Percentiles rank a stretch among this genome's conserved stretches.
Conservation (phyloP, 2,329 filamentous ascomycete species). For the Verruconis gallopava region DNA sequence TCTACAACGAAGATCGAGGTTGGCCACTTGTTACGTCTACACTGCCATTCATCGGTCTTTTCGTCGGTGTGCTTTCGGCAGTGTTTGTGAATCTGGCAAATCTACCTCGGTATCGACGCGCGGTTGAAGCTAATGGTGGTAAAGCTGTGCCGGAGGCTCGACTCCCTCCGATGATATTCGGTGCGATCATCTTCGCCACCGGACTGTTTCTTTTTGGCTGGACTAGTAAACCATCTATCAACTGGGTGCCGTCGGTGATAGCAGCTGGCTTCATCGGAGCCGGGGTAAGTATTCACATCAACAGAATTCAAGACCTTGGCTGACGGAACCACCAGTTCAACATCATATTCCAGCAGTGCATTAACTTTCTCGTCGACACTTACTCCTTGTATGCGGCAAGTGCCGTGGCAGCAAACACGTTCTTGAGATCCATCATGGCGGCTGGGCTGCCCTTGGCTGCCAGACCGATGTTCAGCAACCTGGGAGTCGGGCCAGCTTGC, state of each 20-base stretch:
- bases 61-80: conserved; percentile 50
- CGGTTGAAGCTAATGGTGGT: conserved; percentile 39
- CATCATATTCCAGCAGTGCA: conserved; percentile 43
- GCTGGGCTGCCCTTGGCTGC: conserved; percentile 36
- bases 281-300: no score
- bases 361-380: conserved; percentile 70
- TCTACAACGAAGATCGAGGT: conserved; percentile 49
- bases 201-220: conserved; percentile 51
- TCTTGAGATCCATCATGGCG: conserved; percentile 34
- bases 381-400: conserved; percentile 32
- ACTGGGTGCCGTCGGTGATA: conserved; percentile 46
- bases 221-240: conserved; percentile 34
- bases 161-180: conserved; percentile 51
- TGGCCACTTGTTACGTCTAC: conserved; percentile 46
- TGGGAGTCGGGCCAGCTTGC: conserved; percentile 31
- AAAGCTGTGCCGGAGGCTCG: conserved; percentile 46
- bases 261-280: conserved; percentile 32
- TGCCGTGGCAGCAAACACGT: conserved; percentile 37
- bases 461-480: conserved; percentile 30
- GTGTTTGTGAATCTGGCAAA: conserved; percentile 49
- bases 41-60: conserved; percentile 48
- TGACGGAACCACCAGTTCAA: conserved; percentile 15
- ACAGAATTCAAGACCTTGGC: no score
- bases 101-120: conserved; percentile 49
- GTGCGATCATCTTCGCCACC: conserved; percentile 41